Base-by-base conservation (phyloP, 371 early-diverging fungal genomes). In the Mucor mucedo region DNA sequence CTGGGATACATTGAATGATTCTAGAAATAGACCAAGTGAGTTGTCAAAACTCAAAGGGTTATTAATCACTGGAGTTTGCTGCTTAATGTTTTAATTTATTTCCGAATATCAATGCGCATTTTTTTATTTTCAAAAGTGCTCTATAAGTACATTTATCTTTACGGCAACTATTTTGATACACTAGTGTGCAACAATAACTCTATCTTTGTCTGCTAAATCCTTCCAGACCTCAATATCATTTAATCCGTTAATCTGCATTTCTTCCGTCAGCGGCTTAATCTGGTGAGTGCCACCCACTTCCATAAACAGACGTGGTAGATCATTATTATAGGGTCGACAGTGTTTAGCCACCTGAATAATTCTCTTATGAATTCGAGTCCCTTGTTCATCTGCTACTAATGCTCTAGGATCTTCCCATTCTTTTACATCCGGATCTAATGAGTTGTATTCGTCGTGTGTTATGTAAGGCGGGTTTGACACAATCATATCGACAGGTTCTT, bases 381-480 rank as follows among this genome's bases (percentile, higher is more conserved):
- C 93, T 16, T 86, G 76, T 8, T 86, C 77, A 16, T 87, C 87
- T n/a, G 95, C 90, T 5, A 92, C 76, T 21, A 97, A 68, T 1
- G 97, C 96, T 10, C 80, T 66, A n/a, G 62, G 68, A 71, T 96
- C 96, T 68, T 97, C 98, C 94, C 95, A 96, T 4, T 85, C 76
- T 33, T 82, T 83, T 4, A 97, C 95, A 52, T 87, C 87, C 0
- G 86, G 79, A 10, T 87, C 91, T 16, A 96, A 71, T 1, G 52
- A 52, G 1, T 63, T 64, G 58, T 92, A 92, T 56, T 96, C 95
- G 0, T 75, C 68, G 3, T 70, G 72, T 0, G 95, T 82, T n/a
- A 97, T 85, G 63, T 97, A 96, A 0, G 98, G 98, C 21, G 98
- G 98, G 70, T 97, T 97, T 44, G 93, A 83, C 0, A 94, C 87